Evolutionary conservation across 2,329 filamentous ascomycete species (phyloP).

Genomic region (Pezicula radicicola): DNA sequence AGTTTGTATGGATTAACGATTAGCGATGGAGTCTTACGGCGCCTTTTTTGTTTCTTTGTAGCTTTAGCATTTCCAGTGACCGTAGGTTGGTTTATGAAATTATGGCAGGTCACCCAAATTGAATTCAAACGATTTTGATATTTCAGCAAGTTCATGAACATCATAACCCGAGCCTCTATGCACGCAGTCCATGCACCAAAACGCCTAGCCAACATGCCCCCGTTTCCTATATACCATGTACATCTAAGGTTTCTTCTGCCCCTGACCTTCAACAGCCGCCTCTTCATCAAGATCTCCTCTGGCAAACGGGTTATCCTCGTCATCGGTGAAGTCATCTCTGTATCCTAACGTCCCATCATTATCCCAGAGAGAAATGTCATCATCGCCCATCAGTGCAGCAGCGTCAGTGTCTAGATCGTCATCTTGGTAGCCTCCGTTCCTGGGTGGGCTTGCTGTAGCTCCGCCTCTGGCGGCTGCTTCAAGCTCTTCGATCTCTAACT

Average conservation of each 20-base stretch:
- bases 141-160: too few species aligned
- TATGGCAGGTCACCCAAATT: background rate
- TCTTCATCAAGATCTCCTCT: conserved; percentile 16
- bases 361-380: conserved; percentile 31
- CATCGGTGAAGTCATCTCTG: conserved; percentile 26
- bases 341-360: conserved; percentile 19
- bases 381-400: conserved; percentile 25
- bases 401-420: conserved; percentile 13
- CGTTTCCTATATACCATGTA: background rate
- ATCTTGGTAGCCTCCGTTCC: conserved; percentile 19
- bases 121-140: too few species aligned
- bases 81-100: background rate
- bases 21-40: background rate
- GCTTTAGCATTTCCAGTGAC: background rate
- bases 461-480: conserved; percentile 19
- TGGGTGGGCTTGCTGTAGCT: conserved; percentile 1
- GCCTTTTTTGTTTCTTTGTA: background rate
- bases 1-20: background rate
- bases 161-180: background rate
- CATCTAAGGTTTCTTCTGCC: background rate
- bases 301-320: conserved; percentile 23
- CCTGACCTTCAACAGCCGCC: background rate
- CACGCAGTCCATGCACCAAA: background rate
- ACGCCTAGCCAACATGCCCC: background rate
- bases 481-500: conserved; percentile 40